A percentile compares a stretch with the other conserved stretches of the same genome.
phyloP scores from a whole-genome alignment of 441 rosid species.

The Mallotus repandus region DNA sequence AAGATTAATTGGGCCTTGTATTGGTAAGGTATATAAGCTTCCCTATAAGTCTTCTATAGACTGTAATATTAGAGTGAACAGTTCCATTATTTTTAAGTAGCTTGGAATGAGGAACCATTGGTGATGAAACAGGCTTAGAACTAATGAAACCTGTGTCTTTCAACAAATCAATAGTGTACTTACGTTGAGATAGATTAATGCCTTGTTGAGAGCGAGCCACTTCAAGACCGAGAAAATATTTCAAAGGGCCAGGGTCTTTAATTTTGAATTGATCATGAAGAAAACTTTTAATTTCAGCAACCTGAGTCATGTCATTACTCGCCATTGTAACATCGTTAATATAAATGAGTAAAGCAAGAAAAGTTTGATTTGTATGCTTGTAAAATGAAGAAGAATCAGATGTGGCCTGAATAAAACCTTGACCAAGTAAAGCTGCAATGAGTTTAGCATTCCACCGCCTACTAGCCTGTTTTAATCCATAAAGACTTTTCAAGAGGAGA shows the following conservation, averaged over 20 bases:
- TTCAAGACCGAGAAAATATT: not conserved
- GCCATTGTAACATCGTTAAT: not conserved
- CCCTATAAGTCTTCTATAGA: not conserved
- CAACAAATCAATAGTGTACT: not conserved
- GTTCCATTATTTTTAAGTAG: no score
- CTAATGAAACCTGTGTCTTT: not conserved
- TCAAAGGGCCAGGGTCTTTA: not conserved
- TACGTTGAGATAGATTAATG: not conserved
- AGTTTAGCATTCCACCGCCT: not conserved
- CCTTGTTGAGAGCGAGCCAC: not conserved
- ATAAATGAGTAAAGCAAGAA: not conserved
- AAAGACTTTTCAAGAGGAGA: not conserved
- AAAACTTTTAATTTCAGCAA: not conserved
- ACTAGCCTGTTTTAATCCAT: not conserved
- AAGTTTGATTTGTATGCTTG: not conserved
- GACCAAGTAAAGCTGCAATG: not conserved
- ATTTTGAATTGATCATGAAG: not conserved
- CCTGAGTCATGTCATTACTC: not conserved
- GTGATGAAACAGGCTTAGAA: not conserved
- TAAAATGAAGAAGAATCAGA: not conserved
- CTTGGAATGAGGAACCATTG: not conserved
- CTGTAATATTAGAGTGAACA: fast-evolving
- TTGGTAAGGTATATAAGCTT: not conserved
- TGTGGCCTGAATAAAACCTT: not conserved
- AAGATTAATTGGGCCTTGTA: not conserved